Evolutionary conservation across 768 basidiomycete species (phyloP).

Genomic region (Tricholomella constricta): DNA sequence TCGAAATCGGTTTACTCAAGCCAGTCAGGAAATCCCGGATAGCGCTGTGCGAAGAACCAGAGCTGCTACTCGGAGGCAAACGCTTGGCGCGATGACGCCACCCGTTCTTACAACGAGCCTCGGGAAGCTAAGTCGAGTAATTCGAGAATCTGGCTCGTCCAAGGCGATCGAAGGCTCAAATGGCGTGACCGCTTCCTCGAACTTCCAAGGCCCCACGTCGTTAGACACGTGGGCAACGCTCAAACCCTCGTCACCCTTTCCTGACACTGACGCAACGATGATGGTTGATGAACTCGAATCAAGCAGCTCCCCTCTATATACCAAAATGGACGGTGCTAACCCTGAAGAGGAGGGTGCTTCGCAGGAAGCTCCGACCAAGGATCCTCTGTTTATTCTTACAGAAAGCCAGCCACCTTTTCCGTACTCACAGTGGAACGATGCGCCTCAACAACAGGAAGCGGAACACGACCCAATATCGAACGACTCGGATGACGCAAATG

Average conservation of each 20-base stretch:
- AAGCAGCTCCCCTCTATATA: slow-evolving; percentile 17
- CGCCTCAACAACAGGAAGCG: slow-evolving; percentile 6
- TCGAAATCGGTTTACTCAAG: not conserved
- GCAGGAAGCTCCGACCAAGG: slow-evolving; percentile 5
- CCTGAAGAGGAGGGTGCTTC: slow-evolving; percentile 3
- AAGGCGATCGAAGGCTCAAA: slow-evolving; percentile 5
- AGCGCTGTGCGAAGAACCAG: slow-evolving; percentile 26
- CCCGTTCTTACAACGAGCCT: slow-evolving; percentile 16
- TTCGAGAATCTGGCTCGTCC: slow-evolving; percentile 5
- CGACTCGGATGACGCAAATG: slow-evolving; percentile 45
- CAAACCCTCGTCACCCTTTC: slow-evolving; percentile 20
- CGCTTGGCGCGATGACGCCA: slow-evolving; percentile 21
- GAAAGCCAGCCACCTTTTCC: slow-evolving; percentile 57
- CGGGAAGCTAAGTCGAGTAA: slow-evolving; percentile 14
- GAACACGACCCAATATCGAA: slow-evolving; percentile 25
- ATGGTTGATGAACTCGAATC: slow-evolving; percentile 29
- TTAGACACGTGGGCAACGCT: slow-evolving; percentile 25
- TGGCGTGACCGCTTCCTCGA: slow-evolving; percentile 6
- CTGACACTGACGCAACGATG: slow-evolving; percentile 21
- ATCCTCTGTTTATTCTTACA: slow-evolving; percentile 52
- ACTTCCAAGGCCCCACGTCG: slow-evolving; percentile 14
- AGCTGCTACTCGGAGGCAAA: slow-evolving; percentile 19
- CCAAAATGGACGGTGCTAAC: slow-evolving; percentile 1
- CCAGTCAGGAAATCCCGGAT: slow-evolving; percentile 12
- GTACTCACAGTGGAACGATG: slow-evolving; percentile 47